Base-by-base conservation (phyloP, 495 filamentous ascomycete genomes). In the Podospora sp. region DNA sequence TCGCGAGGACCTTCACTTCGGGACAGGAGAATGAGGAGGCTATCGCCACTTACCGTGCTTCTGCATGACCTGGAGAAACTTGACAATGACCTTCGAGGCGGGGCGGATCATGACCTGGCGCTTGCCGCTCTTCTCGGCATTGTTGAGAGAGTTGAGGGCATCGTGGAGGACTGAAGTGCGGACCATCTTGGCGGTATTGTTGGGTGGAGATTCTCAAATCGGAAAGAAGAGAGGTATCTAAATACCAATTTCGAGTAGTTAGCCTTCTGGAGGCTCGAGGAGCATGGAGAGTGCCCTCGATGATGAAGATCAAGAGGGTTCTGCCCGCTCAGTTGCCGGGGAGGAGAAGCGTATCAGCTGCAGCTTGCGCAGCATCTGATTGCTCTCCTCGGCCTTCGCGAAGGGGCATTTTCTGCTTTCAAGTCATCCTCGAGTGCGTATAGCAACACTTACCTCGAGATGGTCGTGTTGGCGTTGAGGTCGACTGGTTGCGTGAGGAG, bases 61-160 rank as follows among this genome's bases (percentile, higher is more conserved):
- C 85, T 98, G 95, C 95, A 98, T 98, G 79, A 97, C 94, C 78
- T 86, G 87, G 73, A 99, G 85, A 88, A 97, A 98, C 89, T 97
- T 98, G 86, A 97, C 88, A 75, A 97, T 98, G 86, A 98, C 95
- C 89, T 99, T 99, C 76, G 94, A 97, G 81, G 87, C 90, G 76
- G 95, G 95, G 69, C 93, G 88, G 86, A 99, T 96, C 74, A 98
- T 81, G 73, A 97, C 95, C 84, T 99, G 95, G 73, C 95, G 92
- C 90, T 97, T 97, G 80, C 95, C 95, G 72, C 89, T 86, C 90
- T 98, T 97, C 88, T 99, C 95, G 86, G 95, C 95, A 81, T 98
- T 99, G 92, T 99, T 98, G 90, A 99, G 97, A 86, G 89, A 88
- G 81, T 98, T 98, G 73, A 99, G 92, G 81, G 94, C 92, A 90